phyloP scores from a whole-genome alignment of 306 rosid genomes.

The peach (Prunus persica) region DNA sequence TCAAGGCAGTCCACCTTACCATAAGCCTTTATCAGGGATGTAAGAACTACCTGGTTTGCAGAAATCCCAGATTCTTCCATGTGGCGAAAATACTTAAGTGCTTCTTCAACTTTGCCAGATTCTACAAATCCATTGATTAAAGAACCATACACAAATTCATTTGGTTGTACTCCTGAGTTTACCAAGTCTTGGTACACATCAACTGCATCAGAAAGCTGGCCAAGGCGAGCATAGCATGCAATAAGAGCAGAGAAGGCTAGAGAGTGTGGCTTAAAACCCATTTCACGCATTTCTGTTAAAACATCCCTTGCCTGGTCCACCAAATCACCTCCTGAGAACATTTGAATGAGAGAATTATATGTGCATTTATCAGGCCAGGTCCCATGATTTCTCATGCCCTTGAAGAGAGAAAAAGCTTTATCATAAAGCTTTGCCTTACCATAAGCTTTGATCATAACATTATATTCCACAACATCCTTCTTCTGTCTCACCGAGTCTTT shows the following conservation, averaged over 20 bases:
- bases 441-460: slow-evolving; percentile 86
- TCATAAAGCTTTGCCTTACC: slow-evolving; percentile 72
- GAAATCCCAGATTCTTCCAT: slow-evolving; percentile 72
- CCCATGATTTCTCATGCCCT: slow-evolving; percentile 74
- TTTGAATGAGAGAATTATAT: slow-evolving; percentile 79
- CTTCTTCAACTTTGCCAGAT: slow-evolving; percentile 65
- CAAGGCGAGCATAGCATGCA: slow-evolving; percentile 68
- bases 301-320: slow-evolving; percentile 66
- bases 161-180: slow-evolving; percentile 54
- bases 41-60: slow-evolving; percentile 60
- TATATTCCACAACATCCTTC: slow-evolving; percentile 66
- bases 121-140: slow-evolving; percentile 89
- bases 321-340: slow-evolving; percentile 75
- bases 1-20: slow-evolving; percentile 65
- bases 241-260: slow-evolving; percentile 74
- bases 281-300: slow-evolving; percentile 62
- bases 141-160: slow-evolving; percentile 78
- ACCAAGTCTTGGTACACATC: slow-evolving; percentile 54
- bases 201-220: slow-evolving; percentile 68
- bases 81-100: slow-evolving; percentile 46
- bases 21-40: slow-evolving; percentile 74
- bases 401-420: slow-evolving; percentile 65
- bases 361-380: slow-evolving; percentile 74
- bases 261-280: slow-evolving; percentile 62
- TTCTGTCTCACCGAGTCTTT: slow-evolving; percentile 40